phyloP scores from a whole-genome alignment of 192 early-diverging fungal genomes.

The Rhizophlyctis rosea region DNA sequence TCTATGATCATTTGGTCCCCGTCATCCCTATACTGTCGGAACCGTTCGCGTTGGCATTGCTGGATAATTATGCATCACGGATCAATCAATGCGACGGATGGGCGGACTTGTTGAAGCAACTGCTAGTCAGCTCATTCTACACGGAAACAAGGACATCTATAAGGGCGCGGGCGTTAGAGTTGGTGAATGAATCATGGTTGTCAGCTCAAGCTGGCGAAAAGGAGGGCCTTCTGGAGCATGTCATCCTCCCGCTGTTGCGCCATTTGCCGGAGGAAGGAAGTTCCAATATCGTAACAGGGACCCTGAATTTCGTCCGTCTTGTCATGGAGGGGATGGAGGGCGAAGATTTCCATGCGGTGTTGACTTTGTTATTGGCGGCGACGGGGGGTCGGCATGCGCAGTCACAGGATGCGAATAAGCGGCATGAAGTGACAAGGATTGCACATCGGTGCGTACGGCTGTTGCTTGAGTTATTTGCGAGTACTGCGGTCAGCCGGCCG shows the following conservation, averaged over 20 bases:
- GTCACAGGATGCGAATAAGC: constrained; percentile 8
- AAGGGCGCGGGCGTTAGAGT: not conserved
- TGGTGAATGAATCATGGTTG: constrained; percentile 14
- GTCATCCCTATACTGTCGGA: too few species aligned
- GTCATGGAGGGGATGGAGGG: not conserved
- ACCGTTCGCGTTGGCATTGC: too few species aligned
- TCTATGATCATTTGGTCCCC: too few species aligned
- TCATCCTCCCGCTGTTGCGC: constrained; percentile 8
- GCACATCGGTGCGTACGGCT: not conserved
- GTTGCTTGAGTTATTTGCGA: constrained; percentile 9
- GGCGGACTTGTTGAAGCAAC: not conserved
- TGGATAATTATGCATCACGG: constrained; percentile 1
- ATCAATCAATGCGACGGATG: not conserved
- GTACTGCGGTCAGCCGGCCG: constrained; percentile 1
- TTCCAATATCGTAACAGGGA: not conserved
- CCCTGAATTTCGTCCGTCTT: not conserved
- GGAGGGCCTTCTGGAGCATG: constrained; percentile 13
- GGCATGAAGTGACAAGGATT: constrained; percentile 6
- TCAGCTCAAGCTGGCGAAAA: constrained; percentile 13
- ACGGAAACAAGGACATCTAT: not conserved
- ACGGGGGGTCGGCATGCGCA: constrained; percentile 25
- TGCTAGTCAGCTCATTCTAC: not conserved
- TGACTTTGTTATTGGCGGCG: constrained; percentile 19
- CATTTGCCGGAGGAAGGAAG: constrained; percentile 6
- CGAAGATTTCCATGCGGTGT: constrained; percentile 6